Evolutionary conservation across 2,329 filamentous ascomycete genomes (phyloP), one percentile per base, ranked within the genome.

Genomic region (Colletotrichum echinochloae): DNA sequence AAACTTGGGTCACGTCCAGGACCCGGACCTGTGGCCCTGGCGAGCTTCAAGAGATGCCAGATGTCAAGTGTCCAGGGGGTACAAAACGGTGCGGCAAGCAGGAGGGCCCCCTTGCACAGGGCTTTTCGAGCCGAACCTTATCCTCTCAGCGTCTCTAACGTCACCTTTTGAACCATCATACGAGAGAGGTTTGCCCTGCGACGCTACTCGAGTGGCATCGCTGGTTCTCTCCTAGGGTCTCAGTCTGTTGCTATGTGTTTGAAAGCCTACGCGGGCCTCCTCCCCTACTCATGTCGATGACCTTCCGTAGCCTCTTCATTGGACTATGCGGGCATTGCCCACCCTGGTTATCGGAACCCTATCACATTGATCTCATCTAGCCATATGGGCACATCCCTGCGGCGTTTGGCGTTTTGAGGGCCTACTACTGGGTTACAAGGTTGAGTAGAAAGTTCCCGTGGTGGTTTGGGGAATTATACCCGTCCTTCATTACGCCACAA

Each of bases 301-400:
- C 66, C 28, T 9, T 55, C 60, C 44, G 16, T 26, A 28, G 51
- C 60, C 51, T 26, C 16, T 39, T 37, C 18, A 51, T 51, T 68
- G 65, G 60, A 16, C 44, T 44, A 41, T 52, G 41, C 26, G n/a
- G 26, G 33, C 26, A 59, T 16, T 46, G 26, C 26, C 49, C 61
- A 63, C 26, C 49, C 61, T 56, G 59, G 49, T n/a, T 39, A 56
- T 55, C 18, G 28, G 49, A 60, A 65, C 46, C 61, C 54, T 65
- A 59, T 68, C 52, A 68, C 12, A 57, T 68, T 59, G n/a, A 46
- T 59, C n/a, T 14, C 20, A 64, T 44, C 57, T 41, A 35, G n/a
- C 52, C 16, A 52, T 20, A 46, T 33, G 18, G 52, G 23, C n/a
- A 11, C 44, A 69, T 33, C 66, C 66, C 60, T 65, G 61, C 20